phyloP scores from a whole-genome alignment of 2,329 filamentous ascomycete genomes.

The Verticillium nonalfalfae region DNA sequence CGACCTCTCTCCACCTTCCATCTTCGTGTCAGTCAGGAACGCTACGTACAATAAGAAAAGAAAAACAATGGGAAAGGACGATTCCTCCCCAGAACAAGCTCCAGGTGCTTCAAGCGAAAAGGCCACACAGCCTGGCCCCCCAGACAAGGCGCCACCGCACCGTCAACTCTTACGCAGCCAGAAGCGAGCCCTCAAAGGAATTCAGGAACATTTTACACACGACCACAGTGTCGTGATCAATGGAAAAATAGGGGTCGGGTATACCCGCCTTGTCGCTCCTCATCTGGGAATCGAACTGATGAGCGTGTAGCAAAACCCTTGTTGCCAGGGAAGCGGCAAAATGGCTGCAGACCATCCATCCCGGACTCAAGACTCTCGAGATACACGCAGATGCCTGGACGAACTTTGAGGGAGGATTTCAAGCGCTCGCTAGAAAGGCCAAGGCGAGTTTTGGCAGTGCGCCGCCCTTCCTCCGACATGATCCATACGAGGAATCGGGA shows the following conservation, averaged over 20 bases:
- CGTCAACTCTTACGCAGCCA: too few relatives aligned
- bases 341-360: not conserved
- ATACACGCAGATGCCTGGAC: not conserved
- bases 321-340: not conserved
- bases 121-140: too few relatives aligned
- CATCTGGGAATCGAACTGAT: not conserved
- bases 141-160: too few relatives aligned
- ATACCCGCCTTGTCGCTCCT: not conserved
- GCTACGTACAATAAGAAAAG: too few relatives aligned
- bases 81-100: too few relatives aligned
- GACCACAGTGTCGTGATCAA: not conserved
- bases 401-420: not conserved
- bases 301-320: not conserved
- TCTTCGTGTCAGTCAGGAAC: too few relatives aligned
- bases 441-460: not conserved
- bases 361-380: not conserved
- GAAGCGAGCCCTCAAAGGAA: too few relatives aligned
- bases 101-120: too few relatives aligned
- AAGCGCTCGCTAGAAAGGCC: not conserved
- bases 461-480: not conserved
- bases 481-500: not conserved
- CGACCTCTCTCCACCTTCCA: too few relatives aligned
- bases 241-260: not conserved
- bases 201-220: too few relatives aligned
- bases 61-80: too few relatives aligned